Conservation (phyloP, 371 early-diverging fungal species). For the Mortierella sp. region DNA sequence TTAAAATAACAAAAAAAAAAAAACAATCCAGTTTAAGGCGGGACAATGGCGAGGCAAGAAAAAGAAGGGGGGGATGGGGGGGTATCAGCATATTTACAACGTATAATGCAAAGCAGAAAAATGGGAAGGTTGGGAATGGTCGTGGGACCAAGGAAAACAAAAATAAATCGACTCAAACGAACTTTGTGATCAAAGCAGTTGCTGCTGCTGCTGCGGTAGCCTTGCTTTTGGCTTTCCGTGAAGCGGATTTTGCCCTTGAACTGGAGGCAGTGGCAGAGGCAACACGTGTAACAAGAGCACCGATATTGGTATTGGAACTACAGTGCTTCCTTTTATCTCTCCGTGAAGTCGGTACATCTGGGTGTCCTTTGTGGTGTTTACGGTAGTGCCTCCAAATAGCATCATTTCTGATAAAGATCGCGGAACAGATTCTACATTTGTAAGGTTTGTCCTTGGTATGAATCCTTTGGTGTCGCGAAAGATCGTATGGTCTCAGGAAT, state of each 20-base stretch:
- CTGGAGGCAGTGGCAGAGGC: background rate
- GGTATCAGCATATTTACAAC: background rate
- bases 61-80: background rate
- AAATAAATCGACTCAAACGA: background rate
- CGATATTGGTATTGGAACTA: background rate
- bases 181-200: background rate
- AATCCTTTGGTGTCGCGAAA: slow-evolving; percentile 47
- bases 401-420: slow-evolving; percentile 49
- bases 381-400: slow-evolving; percentile 56
- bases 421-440: slow-evolving; percentile 29
- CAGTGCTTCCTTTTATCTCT: slow-evolving; percentile 19
- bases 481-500: slow-evolving; percentile 45
- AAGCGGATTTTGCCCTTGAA: background rate
- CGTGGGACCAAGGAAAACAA: background rate
- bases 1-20: background rate
- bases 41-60: background rate
- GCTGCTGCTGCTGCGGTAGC: background rate
- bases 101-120: background rate
- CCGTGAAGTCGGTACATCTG: slow-evolving; percentile 38
- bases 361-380: slow-evolving; percentile 30
- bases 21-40: too few relatives aligned
- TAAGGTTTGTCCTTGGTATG: slow-evolving; percentile 45
- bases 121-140: too few relatives aligned
- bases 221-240: background rate
- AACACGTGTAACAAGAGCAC: slow-evolving; percentile 9